Evolutionary conservation across 345 rosid species (phyloP).

Genomic region (Heritiera littoralis): DNA sequence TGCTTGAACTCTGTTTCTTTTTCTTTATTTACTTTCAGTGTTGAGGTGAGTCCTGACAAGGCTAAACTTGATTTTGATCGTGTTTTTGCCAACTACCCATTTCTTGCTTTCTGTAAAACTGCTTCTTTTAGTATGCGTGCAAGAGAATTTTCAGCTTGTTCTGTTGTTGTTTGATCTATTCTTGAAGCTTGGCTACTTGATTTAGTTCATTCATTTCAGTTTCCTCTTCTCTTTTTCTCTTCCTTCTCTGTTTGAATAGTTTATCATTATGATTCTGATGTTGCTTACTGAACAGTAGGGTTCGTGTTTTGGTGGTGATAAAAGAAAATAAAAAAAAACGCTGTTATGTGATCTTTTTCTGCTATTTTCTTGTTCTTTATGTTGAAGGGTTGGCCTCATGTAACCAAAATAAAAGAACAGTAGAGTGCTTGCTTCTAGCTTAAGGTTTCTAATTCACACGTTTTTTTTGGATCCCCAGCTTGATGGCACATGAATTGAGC

Average conservation of each 20-base stretch:
- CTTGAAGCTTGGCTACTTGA: background rate
- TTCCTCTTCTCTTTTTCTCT: background rate
- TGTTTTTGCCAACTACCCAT: background rate
- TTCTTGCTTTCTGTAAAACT: background rate
- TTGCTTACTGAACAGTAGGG: background rate
- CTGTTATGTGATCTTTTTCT: background rate
- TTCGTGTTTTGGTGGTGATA: background rate
- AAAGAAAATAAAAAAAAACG: no score
- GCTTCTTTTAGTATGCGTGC: background rate
- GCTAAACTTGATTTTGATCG: background rate
- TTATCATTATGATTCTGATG: conserved; percentile 1
- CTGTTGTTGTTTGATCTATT: background rate
- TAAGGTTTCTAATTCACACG: background rate
- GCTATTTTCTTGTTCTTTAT: background rate
- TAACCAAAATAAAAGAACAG: background rate
- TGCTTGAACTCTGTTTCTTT: background rate
- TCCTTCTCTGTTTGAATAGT: background rate
- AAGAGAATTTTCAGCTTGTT: background rate
- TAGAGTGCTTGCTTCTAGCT: background rate
- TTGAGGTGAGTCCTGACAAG: background rate
- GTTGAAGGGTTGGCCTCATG: background rate
- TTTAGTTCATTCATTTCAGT: background rate
- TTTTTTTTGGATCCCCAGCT: background rate
- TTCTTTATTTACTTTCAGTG: background rate
- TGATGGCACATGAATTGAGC: background rate